These are phyloP conservation scores for Colletotrichum viniferum DNA, from an alignment of 2,329 filamentous ascomycete species.

Conservation along the genomic window DNA sequence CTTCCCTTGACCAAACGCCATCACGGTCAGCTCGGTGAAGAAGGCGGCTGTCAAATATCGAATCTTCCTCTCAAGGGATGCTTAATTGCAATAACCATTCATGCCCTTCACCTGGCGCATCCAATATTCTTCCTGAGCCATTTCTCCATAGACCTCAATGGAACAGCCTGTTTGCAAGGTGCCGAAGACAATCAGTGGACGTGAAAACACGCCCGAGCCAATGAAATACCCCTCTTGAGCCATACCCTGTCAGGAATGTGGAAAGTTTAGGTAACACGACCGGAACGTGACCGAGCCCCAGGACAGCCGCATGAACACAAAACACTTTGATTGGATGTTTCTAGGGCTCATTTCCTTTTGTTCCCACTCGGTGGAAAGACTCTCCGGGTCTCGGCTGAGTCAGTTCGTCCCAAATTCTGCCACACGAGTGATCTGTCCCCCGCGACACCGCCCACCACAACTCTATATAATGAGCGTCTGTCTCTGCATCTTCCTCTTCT, in stretches of 20 bases:
- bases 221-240: fast-evolving
- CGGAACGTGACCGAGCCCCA: not conserved
- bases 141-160: not conserved
- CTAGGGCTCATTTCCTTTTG: not conserved
- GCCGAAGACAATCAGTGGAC: not conserved
- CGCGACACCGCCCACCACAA: no score
- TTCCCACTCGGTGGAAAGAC: not conserved
- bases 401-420: no score
- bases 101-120: not conserved
- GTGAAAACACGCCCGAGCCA: not conserved
- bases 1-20: no score
- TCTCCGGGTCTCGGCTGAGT: no score
- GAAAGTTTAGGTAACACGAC: not conserved
- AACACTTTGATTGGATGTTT: not conserved
- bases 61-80: not conserved
- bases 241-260: not conserved
- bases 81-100: not conserved
- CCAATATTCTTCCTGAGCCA: no score
- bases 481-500: conserved; percentile 27
- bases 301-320: not conserved
- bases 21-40: not conserved
- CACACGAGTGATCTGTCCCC: no score
- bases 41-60: no score
- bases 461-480: no score
- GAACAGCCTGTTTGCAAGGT: not conserved